These are phyloP conservation scores for Spizellomyces punctatus DNA, from an alignment of 192 early-diverging fungal species.

Conservation along the genomic window DNA sequence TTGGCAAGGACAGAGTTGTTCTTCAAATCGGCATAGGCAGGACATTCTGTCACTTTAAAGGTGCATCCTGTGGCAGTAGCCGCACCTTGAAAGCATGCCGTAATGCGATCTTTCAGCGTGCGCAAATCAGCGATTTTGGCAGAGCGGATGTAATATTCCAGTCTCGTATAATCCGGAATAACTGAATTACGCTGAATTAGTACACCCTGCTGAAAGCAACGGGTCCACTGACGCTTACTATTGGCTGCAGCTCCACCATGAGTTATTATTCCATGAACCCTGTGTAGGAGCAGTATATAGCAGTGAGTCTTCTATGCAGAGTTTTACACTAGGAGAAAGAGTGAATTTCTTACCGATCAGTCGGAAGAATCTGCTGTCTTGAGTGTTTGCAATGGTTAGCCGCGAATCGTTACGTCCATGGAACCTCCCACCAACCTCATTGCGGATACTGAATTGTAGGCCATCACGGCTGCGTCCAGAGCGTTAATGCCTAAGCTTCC, in stretches of 20 bases:
- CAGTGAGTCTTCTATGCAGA: too few species aligned
- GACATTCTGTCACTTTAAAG: constrained; percentile 54
- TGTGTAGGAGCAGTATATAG: too few species aligned
- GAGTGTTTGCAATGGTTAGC: too few species aligned
- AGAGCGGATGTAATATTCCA: constrained; percentile 63
- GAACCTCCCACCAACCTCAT: too few species aligned
- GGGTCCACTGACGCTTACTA: too few species aligned
- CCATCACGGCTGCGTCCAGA: constrained; percentile 67
- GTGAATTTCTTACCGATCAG: too few species aligned
- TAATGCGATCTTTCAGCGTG: constrained; percentile 53
- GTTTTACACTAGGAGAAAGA: too few species aligned
- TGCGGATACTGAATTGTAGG: too few species aligned
- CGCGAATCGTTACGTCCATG: too few species aligned
- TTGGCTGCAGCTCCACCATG: too few species aligned
- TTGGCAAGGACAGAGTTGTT: constrained; percentile 50
- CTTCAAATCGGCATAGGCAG: constrained; percentile 59
- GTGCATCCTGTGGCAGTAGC: constrained; percentile 71
- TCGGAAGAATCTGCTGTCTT: too few species aligned
- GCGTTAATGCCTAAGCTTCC: constrained; percentile 59
- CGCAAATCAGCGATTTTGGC: constrained; percentile 47
- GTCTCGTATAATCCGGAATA: constrained; percentile 60
- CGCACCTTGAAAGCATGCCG: constrained; percentile 62
- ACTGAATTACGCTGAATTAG: constrained; percentile 50
- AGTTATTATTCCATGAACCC: too few species aligned
- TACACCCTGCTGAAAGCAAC: constrained; percentile 49